Base-by-base conservation (phyloP, 208 protist genomes). In the Novymonas esmeraldas region DNA sequence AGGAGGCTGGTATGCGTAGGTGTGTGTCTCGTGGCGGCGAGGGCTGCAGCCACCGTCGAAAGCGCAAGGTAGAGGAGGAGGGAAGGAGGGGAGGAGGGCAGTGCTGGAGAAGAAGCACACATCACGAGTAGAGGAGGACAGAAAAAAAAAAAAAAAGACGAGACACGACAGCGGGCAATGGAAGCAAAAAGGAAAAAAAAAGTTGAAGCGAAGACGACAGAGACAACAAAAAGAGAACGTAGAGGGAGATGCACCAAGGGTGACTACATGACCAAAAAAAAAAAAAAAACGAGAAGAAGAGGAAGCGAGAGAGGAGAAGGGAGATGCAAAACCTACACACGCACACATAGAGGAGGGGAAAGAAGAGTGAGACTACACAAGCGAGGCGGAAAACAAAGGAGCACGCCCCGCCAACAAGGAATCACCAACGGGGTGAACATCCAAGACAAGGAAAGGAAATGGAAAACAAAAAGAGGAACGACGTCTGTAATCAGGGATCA, bases 11-110 rank as follows among this genome's bases (percentile, higher is more conserved):
- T 36, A 28, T 58, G 51, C 13, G 39, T 41, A 1, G 29, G 52
- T 58, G 52, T 39, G 52, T 58, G 52, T 33, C 26, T 58, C 26
- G 5, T n/a, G 24, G 26, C 13, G 44, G 44, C 0, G 44, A 48
- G 44, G 16, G 16, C 6, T 13, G 42, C 4, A 10, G 16, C 18
- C n/a, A n/a, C n/a, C n/a, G 44, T 7, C 6, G 6, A 41, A 26
- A 57, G 7, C 31, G 41, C 10, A 13, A 57, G 1, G 28, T 18
- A 59, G 36, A 16, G 28, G 34, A 59, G 29, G 29, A 39, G n/a
- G 51, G 14, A 3, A 16, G 16, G 20, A 20, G 9, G n/a, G 54
- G 22, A n/a, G 54, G 18, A 6, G 34, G n/a, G n/a, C n/a, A n/a
- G n/a, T n/a, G n/a, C n/a, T n/a, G 18, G 20, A 11, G 10, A n/a